Evolutionary conservation across 1,284 basidiomycete species (phyloP), one percentile per base, ranked within the genome.

Genomic region (Boletellus sp.): DNA sequence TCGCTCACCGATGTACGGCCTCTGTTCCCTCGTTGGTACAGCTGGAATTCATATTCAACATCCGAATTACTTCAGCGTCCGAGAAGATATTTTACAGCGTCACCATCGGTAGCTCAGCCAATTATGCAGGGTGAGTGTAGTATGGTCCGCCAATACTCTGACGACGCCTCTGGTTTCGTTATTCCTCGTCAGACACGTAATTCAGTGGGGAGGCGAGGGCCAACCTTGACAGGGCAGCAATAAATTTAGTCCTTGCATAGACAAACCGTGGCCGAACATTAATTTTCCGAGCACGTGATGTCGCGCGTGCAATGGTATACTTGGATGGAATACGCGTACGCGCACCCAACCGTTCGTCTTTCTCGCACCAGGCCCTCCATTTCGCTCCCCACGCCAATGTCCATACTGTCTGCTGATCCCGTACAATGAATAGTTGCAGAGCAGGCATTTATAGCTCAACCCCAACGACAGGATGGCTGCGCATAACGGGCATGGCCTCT

Each of bases 201-300:
- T n/a, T n/a, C n/a, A n/a, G n/a, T n/a, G n/a, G n/a, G n/a, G n/a
- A n/a, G n/a, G n/a, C n/a, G n/a, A n/a, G n/a, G n/a, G n/a, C n/a
- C n/a, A n/a, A n/a, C n/a, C n/a, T n/a, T n/a, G n/a, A n/a, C n/a
- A n/a, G n/a, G n/a, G n/a, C n/a, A n/a, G n/a, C n/a, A n/a, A n/a
- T n/a, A n/a, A n/a, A n/a, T n/a, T n/a, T n/a, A n/a, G n/a, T n/a
- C n/a, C n/a, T n/a, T n/a, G n/a, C n/a, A n/a, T n/a, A n/a, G n/a
- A n/a, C n/a, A n/a, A n/a, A n/a, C n/a, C n/a, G 29, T 10, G 10
- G 20, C 45, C n/a, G n/a, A n/a, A n/a, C n/a, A n/a, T n/a, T 60
- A 57, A 47, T 45, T 53, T 57, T 47, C 22, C n/a, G 25, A 41
- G 20, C 59, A 65, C 61, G 59, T 61, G 62, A 61, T 49, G 19